Base-by-base conservation (phyloP, 345 rosid genomes). In the Pelargonium nanum region DNA sequence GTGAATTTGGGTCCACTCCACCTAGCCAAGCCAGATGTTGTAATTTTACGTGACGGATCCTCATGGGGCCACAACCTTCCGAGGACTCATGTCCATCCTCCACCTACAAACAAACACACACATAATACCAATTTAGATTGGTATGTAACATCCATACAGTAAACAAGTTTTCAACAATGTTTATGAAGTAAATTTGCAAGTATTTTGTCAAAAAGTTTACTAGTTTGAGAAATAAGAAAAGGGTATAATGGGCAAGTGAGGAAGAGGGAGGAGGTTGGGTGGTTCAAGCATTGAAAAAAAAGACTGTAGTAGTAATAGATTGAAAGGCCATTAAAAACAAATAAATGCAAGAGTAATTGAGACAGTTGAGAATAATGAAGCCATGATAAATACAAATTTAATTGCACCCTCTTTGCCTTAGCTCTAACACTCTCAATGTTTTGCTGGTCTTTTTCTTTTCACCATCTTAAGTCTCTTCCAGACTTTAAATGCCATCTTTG, bases 291-390 rank as follows among this genome's bases (percentile, higher is more conserved):
- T 79, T 77, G 76, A 74, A 81, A 80, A 75, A 66, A 60, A 67
- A 51, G 64, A 68, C 45, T 50, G 28, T 24, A 53, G 74, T 62
- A 74, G n/a, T 52, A 62, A 70, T 64, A 68, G 89, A 80, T 83
- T 79, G 84, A 78, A 82, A 71, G 76, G 72, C 74, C 85, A 83
- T 83, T 92, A 85, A 81, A 81, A 89, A 72, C 86, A 77, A 74
- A 81, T 89, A 81, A 89, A 93, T 93, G 99, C 96, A 72, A 75
- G 67, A 84, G 96, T 93, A 85, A 89, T 79, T 80, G 96, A 78
- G 87, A 77, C 96, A 63, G 86, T 89, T 87, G 97, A 87, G 87
- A 84, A 87, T 85, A 83, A 84, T 75, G 85, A 89, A 80, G 81
- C 67, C 69, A 80, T 81, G 88, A 83, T 77, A 85, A 81, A 82